phyloP scores from a whole-genome alignment of 2,329 filamentous ascomycete genomes.

The Ceratocystis ficicola region DNA sequence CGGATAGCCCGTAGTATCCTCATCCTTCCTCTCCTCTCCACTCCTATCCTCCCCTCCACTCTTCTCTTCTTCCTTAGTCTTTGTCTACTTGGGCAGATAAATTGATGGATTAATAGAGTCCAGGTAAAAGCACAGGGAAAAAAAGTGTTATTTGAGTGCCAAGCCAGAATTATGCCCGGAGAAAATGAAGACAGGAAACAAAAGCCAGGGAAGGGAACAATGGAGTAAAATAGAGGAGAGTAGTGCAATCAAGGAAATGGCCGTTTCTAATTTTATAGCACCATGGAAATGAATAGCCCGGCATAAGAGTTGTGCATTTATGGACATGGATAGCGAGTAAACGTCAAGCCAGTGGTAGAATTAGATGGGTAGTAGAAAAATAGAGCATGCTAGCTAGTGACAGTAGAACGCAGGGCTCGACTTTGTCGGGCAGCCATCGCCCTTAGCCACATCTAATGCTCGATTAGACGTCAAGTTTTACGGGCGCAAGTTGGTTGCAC shows the following conservation, averaged over 20 bases:
- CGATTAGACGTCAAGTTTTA: conserved; percentile 6
- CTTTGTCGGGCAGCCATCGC: not conserved
- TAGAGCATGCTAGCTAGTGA: not conserved
- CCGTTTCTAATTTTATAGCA: conserved; percentile 2
- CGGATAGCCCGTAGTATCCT: conserved; percentile 4
- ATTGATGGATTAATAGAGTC: not conserved
- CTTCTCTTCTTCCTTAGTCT: not conserved
- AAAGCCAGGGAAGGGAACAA: not conserved
- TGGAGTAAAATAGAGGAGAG: not conserved
- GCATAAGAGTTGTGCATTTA: not conserved
- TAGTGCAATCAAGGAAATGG: not conserved
- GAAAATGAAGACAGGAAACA: conserved; percentile 1
- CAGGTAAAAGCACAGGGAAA: too few species aligned
- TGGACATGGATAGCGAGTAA: not conserved
- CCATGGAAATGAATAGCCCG: not conserved
- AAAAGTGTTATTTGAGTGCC: not conserved
- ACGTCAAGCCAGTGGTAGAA: not conserved
- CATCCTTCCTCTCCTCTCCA: not conserved
- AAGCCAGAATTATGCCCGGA: not conserved
- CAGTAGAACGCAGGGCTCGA: not conserved
- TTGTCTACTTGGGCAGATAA: not conserved
- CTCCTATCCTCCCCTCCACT: not conserved
- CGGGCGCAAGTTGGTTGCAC: conserved; percentile 8
- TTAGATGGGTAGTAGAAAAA: not conserved
- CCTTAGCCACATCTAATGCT: not conserved